Percentiles rank a stretch among this genome's conserved stretches.
phyloP scores from a whole-genome alignment of 768 basidiomycete species.

The Pisolithus orientalis region DNA sequence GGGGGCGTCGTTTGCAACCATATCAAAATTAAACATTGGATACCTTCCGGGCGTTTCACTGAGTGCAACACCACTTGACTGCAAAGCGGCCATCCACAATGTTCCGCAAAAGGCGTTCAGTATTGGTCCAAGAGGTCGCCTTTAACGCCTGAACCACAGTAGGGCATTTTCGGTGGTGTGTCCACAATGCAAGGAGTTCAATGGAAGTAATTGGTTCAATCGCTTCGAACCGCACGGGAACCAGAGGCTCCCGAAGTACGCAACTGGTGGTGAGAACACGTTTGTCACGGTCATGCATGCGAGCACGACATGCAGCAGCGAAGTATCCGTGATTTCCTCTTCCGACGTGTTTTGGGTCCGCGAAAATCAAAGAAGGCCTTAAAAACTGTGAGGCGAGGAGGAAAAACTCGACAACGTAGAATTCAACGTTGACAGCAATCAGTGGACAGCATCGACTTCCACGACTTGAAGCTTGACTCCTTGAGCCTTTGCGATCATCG shows the following conservation, averaged over 20 bases:
- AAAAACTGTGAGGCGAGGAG: conserved; percentile 30
- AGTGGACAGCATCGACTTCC: too few species aligned
- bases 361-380: conserved; percentile 24
- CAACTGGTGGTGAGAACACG: conserved; percentile 22
- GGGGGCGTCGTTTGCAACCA: background rate
- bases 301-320: conserved; percentile 24
- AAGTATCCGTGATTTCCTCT: conserved; percentile 9
- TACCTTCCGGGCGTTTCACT: background rate
- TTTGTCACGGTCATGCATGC: conserved; percentile 9
- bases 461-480: too few species aligned
- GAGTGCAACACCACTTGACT: background rate
- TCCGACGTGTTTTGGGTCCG: conserved; percentile 7
- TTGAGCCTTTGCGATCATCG: too few species aligned
- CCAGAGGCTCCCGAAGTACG: conserved; percentile 20
- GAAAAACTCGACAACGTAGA: conserved; percentile 27
- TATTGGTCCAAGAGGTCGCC: conserved; percentile 8
- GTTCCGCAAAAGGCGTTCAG: background rate
- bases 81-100: background rate
- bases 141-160: conserved; percentile 5
- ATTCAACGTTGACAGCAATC: too few species aligned
- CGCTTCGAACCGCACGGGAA: conserved; percentile 18
- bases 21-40: background rate
- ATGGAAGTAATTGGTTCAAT: conserved; percentile 20
- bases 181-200: conserved; percentile 18
- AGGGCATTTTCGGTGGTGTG: conserved; percentile 13